Base-by-base conservation (phyloP, 2,329 filamentous ascomycete genomes). In the Colletotrichum sp. region DNA sequence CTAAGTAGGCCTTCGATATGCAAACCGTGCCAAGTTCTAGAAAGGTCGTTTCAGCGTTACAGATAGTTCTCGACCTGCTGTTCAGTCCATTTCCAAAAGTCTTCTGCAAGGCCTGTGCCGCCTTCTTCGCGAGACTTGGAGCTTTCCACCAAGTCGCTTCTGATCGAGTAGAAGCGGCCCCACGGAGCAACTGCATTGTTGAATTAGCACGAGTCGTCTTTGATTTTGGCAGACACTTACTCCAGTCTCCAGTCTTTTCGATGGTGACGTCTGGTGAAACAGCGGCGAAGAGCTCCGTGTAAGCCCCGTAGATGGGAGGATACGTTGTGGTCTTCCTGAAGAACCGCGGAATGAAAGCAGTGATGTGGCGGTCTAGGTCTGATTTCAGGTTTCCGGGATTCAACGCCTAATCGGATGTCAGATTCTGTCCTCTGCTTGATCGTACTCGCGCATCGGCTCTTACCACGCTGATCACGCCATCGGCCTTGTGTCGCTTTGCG, bases 281-380 rank as follows among this genome's bases (percentile, higher is more conserved):
- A 0, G 83, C 88, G 1, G 88, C 85, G 74, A 85, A 91, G 1
- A 90, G 78, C 74, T 87, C 84, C 0, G 88, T 88, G 78, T 89
- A 90, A 0, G 87, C 88, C 0, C 88, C 89, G 32, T 84, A 80
- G 13, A 84, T 71, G 0, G 80, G 21, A 0, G 84, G 81, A 69
- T 83, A 79, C 2, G 83, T 67, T 5, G 76, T 77, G 3, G 74
- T 69, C n/a, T 59, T 70, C 24, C 76, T 70, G 16, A 76, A 76
- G 5, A 75, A 26, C 21, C 36, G 71, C 12, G 74, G 69, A 6
- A 77, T 66, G 26, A 77, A 30, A 21, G 69, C 76, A 9, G 69
- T 76, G 60, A 76, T 67, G 57, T 77, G 76, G 24, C 79, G 43
- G 78, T 78, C 5, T n/a, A 87, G 78, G 9, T 86, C 84, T 0